Evolutionary conservation across 345 rosid species (phyloP).

Genomic region (Arabis hirsuta): DNA sequence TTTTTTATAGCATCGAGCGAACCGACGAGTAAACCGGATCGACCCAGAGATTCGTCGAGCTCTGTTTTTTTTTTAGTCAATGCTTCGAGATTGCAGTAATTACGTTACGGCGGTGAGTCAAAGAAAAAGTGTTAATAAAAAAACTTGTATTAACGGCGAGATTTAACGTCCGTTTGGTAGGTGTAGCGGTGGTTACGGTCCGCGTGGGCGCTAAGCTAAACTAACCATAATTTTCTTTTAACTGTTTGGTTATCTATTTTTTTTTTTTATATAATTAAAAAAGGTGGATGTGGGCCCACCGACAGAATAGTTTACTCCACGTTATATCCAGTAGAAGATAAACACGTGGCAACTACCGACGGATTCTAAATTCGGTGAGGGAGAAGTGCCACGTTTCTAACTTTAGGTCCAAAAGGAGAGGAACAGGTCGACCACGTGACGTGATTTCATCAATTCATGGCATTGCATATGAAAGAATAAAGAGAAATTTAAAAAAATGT

Average conservation of each 20-base stretch:
- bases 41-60: constrained; percentile 1
- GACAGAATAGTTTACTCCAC: constrained; percentile 40
- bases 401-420: constrained; percentile 33
- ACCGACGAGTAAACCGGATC: constrained; percentile 25
- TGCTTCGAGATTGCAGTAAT: constrained; percentile 29
- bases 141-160: constrained; percentile 22
- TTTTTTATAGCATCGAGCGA: constrained; percentile 25
- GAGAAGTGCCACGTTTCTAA: constrained; percentile 38
- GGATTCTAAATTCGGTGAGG: constrained; percentile 24
- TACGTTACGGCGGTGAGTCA: constrained; percentile 13
- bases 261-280: background rate
- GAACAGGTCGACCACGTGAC: constrained; percentile 45
- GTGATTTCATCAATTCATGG: constrained; percentile 36
- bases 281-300: constrained; percentile 33
- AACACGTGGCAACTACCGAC: constrained; percentile 34
- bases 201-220: constrained; percentile 38
- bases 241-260: constrained; percentile 7
- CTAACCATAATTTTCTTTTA: constrained; percentile 25
- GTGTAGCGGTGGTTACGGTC: constrained; percentile 43
- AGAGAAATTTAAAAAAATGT: too few species aligned
- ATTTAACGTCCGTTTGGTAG: constrained; percentile 36
- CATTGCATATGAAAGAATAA: constrained; percentile 13
- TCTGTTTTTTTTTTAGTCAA: constrained; percentile 16
- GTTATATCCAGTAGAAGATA: background rate
- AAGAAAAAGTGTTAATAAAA: too few species aligned